phyloP scores from a whole-genome alignment of 1,284 basidiomycete species.

The Flammula alnicola region DNA sequence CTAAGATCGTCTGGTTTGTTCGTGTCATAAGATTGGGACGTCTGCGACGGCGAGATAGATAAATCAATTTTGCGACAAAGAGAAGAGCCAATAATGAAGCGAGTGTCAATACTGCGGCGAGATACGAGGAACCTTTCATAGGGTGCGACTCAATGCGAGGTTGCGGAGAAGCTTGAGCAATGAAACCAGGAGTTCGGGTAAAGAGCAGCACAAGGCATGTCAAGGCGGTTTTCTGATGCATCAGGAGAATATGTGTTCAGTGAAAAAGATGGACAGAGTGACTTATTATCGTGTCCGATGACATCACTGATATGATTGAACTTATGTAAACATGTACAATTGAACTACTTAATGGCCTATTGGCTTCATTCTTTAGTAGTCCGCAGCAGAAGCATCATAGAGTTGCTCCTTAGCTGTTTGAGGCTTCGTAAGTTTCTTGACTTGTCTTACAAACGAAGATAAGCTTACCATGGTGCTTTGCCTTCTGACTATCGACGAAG shows the following conservation, averaged over 20 bases:
- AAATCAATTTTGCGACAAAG: constrained; percentile 16
- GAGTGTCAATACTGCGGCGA: constrained; percentile 7
- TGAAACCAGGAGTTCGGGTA: background rate
- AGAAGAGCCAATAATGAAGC: constrained; percentile 11
- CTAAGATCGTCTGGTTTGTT: too few species aligned
- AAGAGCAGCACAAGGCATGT: too few species aligned
- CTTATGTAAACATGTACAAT: too few species aligned
- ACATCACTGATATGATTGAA: too few species aligned
- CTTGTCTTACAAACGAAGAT: background rate
- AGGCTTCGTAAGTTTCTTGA: background rate
- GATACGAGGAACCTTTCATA: background rate
- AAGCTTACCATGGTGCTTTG: constrained; percentile 45
- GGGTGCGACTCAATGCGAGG: too few species aligned
- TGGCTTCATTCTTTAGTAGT: too few species aligned
- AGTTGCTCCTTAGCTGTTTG: constrained; percentile 6
- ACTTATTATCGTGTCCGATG: too few species aligned
- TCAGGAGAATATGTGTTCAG: too few species aligned
- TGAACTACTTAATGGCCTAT: too few species aligned
- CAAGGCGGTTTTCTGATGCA: too few species aligned
- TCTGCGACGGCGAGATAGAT: constrained; percentile 12
- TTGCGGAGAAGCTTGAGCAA: constrained; percentile 1
- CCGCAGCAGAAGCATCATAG: constrained; percentile 1
- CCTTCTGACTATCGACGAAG: constrained; percentile 45
- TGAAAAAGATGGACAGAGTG: too few species aligned
- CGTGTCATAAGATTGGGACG: background rate